Evolutionary conservation across 2,329 filamentous ascomycete genomes (phyloP).

Genomic region (Neurospora crassa): DNA sequence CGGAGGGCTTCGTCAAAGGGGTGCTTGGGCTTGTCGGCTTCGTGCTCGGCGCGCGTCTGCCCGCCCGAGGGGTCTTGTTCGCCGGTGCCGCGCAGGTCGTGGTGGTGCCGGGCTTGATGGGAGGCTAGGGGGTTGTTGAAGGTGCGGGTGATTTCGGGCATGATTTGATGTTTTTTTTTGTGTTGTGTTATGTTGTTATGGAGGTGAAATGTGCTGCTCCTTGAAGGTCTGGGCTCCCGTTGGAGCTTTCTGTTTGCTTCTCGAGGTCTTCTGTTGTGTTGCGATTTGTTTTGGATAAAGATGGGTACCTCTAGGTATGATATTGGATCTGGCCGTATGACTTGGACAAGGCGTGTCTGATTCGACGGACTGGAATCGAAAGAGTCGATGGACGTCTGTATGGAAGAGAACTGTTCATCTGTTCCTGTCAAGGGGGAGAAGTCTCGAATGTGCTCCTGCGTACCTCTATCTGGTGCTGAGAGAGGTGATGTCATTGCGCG

Average conservation of each 20-base stretch:
- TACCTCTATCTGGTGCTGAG: neutral
- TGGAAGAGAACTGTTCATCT: neutral
- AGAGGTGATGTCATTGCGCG: neutral
- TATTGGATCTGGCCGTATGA: neutral
- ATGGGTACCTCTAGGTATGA: neutral
- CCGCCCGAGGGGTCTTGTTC: slow-evolving; percentile 1
- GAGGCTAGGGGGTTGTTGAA: slow-evolving; percentile 3
- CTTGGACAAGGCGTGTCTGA: neutral
- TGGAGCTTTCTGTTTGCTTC: neutral
- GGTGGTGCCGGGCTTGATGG: slow-evolving; percentile 5
- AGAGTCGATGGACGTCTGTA: neutral
- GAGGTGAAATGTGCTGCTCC: too few relatives aligned
- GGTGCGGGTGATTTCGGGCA: slow-evolving; percentile 4
- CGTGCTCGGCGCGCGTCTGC: slow-evolving; percentile 1
- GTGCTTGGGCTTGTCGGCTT: slow-evolving; percentile 4
- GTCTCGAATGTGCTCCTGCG: neutral
- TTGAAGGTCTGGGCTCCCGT: neutral
- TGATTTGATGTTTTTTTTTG: too few relatives aligned
- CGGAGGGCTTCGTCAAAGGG: slow-evolving; percentile 2
- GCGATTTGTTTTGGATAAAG: neutral
- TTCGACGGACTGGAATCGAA: neutral
- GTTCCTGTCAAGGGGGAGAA: neutral
- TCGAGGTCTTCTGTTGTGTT: neutral
- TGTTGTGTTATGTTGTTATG: neutral
- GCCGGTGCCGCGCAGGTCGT: slow-evolving; percentile 6